Evolutionary conservation across 257 asterid genomes (phyloP).

Genomic region (Primulina eburnea): DNA sequence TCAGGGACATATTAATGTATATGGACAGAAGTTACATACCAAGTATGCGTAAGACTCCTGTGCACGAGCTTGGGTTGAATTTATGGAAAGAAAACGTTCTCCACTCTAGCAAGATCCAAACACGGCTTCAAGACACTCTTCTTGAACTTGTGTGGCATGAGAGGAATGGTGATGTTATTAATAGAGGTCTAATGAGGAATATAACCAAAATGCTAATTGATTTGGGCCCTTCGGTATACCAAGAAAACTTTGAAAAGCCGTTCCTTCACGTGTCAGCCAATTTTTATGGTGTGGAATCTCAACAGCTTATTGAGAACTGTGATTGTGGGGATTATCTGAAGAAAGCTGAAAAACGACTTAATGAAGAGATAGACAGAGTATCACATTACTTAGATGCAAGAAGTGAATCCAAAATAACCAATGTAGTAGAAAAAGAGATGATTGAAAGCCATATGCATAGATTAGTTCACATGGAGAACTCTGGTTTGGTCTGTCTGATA

Average conservation of each 20-base stretch:
- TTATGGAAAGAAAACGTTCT: slow-evolving; percentile 80
- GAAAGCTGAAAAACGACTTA: slow-evolving; percentile 78
- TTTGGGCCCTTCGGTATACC: slow-evolving; percentile 74
- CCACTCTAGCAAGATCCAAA: slow-evolving; percentile 58
- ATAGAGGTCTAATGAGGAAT: slow-evolving; percentile 86
- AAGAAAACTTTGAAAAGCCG: slow-evolving; percentile 79
- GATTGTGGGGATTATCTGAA: slow-evolving; percentile 84
- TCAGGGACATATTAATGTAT: slow-evolving; percentile 83
- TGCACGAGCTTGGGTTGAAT: slow-evolving; percentile 82
- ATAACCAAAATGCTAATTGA: slow-evolving; percentile 81
- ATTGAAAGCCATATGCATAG: slow-evolving; percentile 75
- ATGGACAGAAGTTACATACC: slow-evolving; percentile 87
- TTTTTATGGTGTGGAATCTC: slow-evolving; percentile 81
- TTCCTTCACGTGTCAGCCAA: slow-evolving; percentile 75
- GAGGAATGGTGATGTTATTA: slow-evolving; percentile 71
- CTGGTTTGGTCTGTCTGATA: slow-evolving; percentile 83
- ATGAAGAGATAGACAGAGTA: slow-evolving; percentile 90
- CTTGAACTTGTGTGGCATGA: slow-evolving; percentile 62
- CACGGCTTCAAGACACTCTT: slow-evolving; percentile 64
- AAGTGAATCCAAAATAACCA: slow-evolving; percentile 68
- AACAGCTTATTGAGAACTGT: slow-evolving; percentile 70
- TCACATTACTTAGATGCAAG: slow-evolving; percentile 72
- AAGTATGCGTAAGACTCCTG: slow-evolving; percentile 63
- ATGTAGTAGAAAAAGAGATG: slow-evolving; percentile 83
- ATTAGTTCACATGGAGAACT: slow-evolving; percentile 82